Evolutionary conservation across 768 basidiomycete genomes (phyloP), one percentile per base, ranked within the genome.

Genomic region (Tylopilus cervinicoccineus): DNA sequence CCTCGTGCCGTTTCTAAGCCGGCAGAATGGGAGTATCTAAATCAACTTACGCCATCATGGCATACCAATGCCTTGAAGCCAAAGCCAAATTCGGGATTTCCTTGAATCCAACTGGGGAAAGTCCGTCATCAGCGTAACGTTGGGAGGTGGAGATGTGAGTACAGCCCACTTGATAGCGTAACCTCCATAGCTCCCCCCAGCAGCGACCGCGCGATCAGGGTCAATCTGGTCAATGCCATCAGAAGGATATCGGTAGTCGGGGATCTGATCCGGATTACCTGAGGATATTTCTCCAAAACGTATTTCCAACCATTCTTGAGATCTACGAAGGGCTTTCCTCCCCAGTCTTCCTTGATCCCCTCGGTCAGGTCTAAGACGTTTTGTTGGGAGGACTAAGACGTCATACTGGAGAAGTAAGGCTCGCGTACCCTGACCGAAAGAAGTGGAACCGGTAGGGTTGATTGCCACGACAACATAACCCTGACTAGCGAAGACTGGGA

Each of bases 371-470:
- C 89, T 90, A 24, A 14, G 36, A 24, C 1, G 8, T 26, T 23
- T 41, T 27, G 0, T 29, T 48, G 14, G 48, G 40, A 29, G 22
- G 36, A 27, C 49, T 26, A 34, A n/a, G 22, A 19, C 23, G 32
- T 22, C 17, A 39, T 37, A 36, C 55, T n/a, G 28, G 23, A 11
- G 31, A 5, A 28, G 19, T 11, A 34, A 32, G 6, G 32, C 27
- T 11, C 26, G 33, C 51, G 27, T 58, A 83, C 88, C 75, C 77
- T 95, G 93, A 4, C 93, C 93, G 57, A 93, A 96, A 0, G 89
- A 85, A 4, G 95, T 97, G 24, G 86, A 89, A 9, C 95, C 95
- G 0, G 93, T 95, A 3, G 95, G 95, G 63, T 98, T 97, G 58
- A 96, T 84, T 26, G 85, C 76, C 33, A 96, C 76, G 11, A 82